Base-by-base conservation (phyloP, 2,329 filamentous ascomycete species). In the Neofusicoccum cordaticola region DNA sequence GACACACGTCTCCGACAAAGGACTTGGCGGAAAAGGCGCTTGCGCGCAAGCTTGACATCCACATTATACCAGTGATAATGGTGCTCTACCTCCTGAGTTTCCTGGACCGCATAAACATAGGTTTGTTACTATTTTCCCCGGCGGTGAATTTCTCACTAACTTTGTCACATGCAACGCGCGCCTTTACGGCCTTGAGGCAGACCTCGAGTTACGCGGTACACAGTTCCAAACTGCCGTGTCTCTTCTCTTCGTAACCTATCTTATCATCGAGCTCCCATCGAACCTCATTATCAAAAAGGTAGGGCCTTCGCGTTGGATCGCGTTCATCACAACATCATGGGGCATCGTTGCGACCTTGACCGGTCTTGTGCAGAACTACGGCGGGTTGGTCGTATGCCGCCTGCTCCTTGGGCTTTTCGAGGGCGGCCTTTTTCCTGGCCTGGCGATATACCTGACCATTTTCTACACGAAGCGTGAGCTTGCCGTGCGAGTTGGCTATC, bases 381-480 rank as follows among this genome's bases (percentile, higher is more conserved):
- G 81, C 50, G 82, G 84, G 2, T 79, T 93, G 4, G 78, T 93
- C 17, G 89, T 84, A 4, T 88, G 87, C 67, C 86, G 90, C 4
- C 72, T 93, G 0, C 78, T 92, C 15, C 84, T 93, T 0, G 90
- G 90, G 5, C 80, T 84, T 4, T 82, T 91, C 44, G 89, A 91
- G 75, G 88, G 88, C 0, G 89, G 89, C 0, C 78, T 91, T 0
- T 91, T 91, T 68, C 89, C 90, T 0, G 89, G 89, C 0, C 77
- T 90, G 69, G 87, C 85, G 4, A 77, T 89, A n/a, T 91, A 91
- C 69, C 81, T 93, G 19, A 92, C 90, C 0, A 84, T 92, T 68
- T 92, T 91, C 80, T 93, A 93, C 78, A 90, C 86, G 53, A 90
- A 89, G 71, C 82, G 84, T 34, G 90, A 93, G 75, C 83, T 92